Base-by-base conservation (phyloP, 139 green algal species). In the Tetradesmus obliquus region DNA sequence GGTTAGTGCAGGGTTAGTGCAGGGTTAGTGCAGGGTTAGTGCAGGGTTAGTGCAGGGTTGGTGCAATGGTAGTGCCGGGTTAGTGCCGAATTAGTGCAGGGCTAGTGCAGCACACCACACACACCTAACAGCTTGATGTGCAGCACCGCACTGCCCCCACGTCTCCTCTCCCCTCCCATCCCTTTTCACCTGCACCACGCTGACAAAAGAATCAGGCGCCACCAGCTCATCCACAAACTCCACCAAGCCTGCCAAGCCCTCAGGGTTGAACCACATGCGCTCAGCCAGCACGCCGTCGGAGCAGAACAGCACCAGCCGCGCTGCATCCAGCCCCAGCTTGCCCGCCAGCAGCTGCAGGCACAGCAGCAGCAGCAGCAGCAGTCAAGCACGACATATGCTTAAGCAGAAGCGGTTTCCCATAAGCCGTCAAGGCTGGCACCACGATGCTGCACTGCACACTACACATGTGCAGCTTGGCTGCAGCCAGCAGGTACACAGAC, bases 171-270 rank as follows among this genome's bases (percentile, higher is more conserved):
- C 3, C 5, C 24, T 2, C 10, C 45, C 19, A 45, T 32, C 15
- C 54, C 5, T 55, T 13, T 80, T 54, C 72, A 91, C 88, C 86
- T 92, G 88, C 32, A 81, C 84, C 22, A 95, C 91, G 1, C 83
- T 55, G 20, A 93, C 45, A 45, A 95, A 93, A 22, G 91, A 90
- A 5, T 94, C 45, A 66, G 66, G 76, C 20, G 58, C n/a, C 51
- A 84, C 19, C 19, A 94, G 17, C 17, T 86, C 86, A 19, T 95
- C 92, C 90, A 94, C 94, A 74, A 92, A 93, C 8, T 89, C 86
- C 15, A 93, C 86, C 32, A 96, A 94, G 5, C n/a, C 20, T 8
- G 82, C 90, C 51, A 96, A 89, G 6, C 71, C 55, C 13, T 87
- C 55, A 6, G 55, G 58, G 9, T 66, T 71, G 83, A 92, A 86